A percentile compares a stretch with the other conserved stretches of the same genome.
Conservation (phyloP, 73 alveolate species). For the Paramecium bursaria region DNA sequence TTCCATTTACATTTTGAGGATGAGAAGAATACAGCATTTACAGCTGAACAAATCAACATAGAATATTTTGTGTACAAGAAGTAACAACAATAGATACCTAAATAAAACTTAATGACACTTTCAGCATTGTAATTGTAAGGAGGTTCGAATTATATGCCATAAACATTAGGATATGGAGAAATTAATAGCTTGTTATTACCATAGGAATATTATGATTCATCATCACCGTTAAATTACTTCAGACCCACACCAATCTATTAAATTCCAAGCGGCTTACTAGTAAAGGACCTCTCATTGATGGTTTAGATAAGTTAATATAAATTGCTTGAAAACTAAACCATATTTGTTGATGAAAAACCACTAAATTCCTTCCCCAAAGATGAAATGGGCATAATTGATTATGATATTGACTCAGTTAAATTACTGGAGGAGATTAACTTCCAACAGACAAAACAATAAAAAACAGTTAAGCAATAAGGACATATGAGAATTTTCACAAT, state of each 20-base stretch:
- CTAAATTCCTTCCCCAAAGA: background rate
- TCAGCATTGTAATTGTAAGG: background rate
- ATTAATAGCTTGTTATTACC: background rate
- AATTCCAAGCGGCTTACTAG: background rate
- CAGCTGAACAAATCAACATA: background rate
- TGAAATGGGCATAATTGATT: background rate
- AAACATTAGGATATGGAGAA: background rate
- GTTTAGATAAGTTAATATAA: background rate
- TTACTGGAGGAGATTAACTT: background rate
- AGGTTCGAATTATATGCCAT: background rate
- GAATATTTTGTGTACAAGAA: background rate
- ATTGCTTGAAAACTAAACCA: background rate
- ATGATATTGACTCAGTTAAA: conserved; percentile 3
- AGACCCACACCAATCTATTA: conserved; percentile 6
- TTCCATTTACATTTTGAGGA: background rate
- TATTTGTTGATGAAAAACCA: background rate
- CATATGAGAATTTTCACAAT: conserved; percentile 71
- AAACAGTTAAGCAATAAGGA: background rate
- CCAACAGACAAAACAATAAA: background rate
- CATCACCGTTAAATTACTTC: background rate
- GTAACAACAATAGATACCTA: too few species aligned
- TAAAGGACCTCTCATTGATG: background rate
- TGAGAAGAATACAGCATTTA: too few species aligned
- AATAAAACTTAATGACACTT: background rate
- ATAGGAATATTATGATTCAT: background rate